Evolutionary conservation across 306 rosid genomes (phyloP).

Genomic region (Glycine latifolia): DNA sequence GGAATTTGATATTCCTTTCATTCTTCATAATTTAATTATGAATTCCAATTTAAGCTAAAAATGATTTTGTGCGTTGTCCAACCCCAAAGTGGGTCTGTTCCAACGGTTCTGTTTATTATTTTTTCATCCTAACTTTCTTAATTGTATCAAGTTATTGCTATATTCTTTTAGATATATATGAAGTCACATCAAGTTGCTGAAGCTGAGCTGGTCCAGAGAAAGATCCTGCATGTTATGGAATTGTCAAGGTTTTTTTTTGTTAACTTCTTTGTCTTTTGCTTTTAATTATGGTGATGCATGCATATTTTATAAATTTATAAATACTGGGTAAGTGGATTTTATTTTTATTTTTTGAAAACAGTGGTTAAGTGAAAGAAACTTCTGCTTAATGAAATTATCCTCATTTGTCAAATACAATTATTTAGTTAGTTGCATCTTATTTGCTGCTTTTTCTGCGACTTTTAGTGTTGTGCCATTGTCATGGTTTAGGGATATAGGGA

Average conservation of each 20-base stretch:
- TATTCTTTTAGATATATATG: constrained; percentile 63
- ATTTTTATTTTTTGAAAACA: not conserved
- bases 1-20: not conserved
- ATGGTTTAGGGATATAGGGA: constrained; percentile 26
- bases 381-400: constrained; percentile 14
- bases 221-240: constrained; percentile 80
- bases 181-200: constrained; percentile 69
- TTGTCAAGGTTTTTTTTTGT: constrained; percentile 68
- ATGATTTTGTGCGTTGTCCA: constrained; percentile 19
- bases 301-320: constrained; percentile 7
- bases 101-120: constrained; percentile 36
- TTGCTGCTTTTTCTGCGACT: not conserved
- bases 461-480: not conserved
- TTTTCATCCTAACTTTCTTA: constrained; percentile 16
- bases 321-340: constrained; percentile 7
- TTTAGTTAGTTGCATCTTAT: constrained; percentile 16
- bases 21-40: constrained; percentile 18
- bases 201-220: constrained; percentile 84
- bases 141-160: constrained; percentile 40
- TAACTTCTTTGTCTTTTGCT: constrained; percentile 38
- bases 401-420: constrained; percentile 1
- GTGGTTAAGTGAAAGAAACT: constrained; percentile 3
- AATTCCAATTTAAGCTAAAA: not conserved
- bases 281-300: not conserved
- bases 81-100: constrained; percentile 14